These are phyloP conservation scores for Serpula lacrymans DNA, from an alignment of 768 basidiomycete genomes.

Conservation along the genomic window DNA sequence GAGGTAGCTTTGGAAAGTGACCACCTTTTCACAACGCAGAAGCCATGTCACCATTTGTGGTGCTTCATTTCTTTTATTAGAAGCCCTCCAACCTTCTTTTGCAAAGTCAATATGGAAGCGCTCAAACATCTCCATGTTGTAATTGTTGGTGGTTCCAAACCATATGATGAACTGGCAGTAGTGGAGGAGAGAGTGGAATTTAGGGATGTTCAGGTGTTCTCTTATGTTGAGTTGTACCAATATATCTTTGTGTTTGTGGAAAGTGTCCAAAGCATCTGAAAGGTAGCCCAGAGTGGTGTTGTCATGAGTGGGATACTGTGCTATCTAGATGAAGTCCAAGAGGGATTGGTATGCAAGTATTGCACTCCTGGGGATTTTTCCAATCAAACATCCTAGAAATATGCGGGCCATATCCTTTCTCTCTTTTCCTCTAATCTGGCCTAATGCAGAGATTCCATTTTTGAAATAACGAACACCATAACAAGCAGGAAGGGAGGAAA, in stretches of 20 bases:
- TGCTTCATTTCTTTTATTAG: conserved; percentile 25
- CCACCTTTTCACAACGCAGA: no score
- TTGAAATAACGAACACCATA: conserved; percentile 30
- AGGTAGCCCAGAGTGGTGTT: conserved; percentile 20
- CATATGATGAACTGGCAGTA: conserved; percentile 24
- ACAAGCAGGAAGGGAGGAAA: conserved; percentile 12
- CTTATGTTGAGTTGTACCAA: conserved; percentile 23
- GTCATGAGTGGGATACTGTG: conserved; percentile 25
- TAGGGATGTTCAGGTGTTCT: conserved; percentile 36
- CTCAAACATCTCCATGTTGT: conserved; percentile 33
- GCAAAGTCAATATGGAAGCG: conserved; percentile 42
- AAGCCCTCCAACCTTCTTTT: conserved; percentile 27
- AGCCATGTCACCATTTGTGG: no score
- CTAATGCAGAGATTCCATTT: conserved; percentile 36
- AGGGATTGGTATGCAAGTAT: conserved; percentile 20
- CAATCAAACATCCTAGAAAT: conserved; percentile 29
- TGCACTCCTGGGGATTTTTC: conserved; percentile 14
- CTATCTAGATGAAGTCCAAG: conserved; percentile 33
- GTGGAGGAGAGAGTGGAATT: conserved; percentile 29
- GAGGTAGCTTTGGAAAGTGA: no score
- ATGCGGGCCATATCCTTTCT: conserved; percentile 35
- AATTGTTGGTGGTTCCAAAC: conserved; percentile 29
- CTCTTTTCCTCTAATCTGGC: conserved; percentile 44
- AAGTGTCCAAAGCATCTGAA: conserved; percentile 18
- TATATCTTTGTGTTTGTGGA: conserved; percentile 26